Evolutionary conservation across 2,329 filamentous ascomycete genomes (phyloP).

Genomic region (Exophiala dermatitidis): DNA sequence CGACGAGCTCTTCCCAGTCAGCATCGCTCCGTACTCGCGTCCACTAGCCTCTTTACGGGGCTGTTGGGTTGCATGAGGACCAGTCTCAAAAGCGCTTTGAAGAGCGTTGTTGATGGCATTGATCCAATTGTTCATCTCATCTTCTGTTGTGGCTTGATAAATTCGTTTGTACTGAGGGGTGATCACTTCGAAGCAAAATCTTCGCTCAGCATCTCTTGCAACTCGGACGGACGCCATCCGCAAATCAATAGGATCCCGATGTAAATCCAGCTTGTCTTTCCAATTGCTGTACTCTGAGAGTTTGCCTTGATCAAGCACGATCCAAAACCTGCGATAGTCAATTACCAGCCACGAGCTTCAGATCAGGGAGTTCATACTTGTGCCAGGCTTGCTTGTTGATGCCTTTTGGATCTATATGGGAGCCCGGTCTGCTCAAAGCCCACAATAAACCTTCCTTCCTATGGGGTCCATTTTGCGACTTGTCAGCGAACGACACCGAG

Average conservation of each 20-base stretch:
- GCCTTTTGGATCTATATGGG: conserved; percentile 89
- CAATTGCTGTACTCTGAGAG: conserved; percentile 98
- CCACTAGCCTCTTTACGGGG: conserved; percentile 56
- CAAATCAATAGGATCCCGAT: conserved; percentile 96
- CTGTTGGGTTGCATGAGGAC: conserved; percentile 47
- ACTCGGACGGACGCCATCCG: conserved; percentile 95
- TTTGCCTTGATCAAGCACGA: conserved; percentile 92
- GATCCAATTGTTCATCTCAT: conserved; percentile 98
- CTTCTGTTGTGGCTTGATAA: conserved; percentile 95
- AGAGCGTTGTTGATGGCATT: conserved; percentile 86
- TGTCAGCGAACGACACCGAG: conserved; percentile 49
- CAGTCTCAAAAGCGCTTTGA: conserved; percentile 88
- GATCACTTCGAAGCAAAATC: conserved; percentile 98
- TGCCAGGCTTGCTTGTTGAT: conserved; percentile 98
- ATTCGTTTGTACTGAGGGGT: conserved; percentile 93
- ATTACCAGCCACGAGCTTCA: conserved; percentile 16
- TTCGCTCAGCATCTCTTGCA: conserved; percentile 83
- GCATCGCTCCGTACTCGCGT: conserved; percentile 82
- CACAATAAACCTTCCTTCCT: conserved; percentile 91
- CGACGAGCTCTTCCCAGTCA: conserved; percentile 80
- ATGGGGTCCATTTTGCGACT: conserved; percentile 52
- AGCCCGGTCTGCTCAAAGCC: conserved; percentile 86
- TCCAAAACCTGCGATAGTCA: conserved; percentile 70
- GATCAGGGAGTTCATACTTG: conserved; percentile 59
- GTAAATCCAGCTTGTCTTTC: conserved; percentile 93